phyloP scores from a whole-genome alignment of 768 basidiomycete genomes.

The Chalciporus piperatus region DNA sequence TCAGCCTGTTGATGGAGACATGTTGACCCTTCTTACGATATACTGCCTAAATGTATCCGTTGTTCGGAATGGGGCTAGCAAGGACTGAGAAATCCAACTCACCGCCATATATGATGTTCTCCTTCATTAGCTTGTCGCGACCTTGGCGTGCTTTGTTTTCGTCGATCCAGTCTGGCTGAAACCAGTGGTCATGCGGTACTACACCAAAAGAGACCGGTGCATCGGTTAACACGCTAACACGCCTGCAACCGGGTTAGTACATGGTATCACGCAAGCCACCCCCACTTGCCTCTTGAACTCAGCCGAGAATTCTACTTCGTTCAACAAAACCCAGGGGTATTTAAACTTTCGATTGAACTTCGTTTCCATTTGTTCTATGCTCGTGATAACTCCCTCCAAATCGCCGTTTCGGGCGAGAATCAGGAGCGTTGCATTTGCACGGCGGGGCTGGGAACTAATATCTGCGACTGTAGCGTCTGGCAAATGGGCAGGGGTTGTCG shows the following conservation, averaged over 20 bases:
- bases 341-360: constrained; percentile 55
- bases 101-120: constrained; percentile 52
- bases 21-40: constrained; percentile 35
- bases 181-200: constrained; percentile 63
- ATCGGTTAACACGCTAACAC: constrained; percentile 36
- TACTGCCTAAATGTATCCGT: constrained; percentile 34
- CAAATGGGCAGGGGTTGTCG: constrained; percentile 4
- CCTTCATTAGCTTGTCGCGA: constrained; percentile 48
- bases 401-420: constrained; percentile 53
- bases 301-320: constrained; percentile 55
- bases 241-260: constrained; percentile 27
- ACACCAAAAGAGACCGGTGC: constrained; percentile 51
- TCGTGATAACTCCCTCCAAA: constrained; percentile 41
- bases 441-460: constrained; percentile 4
- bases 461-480: background rate
- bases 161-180: constrained; percentile 72
- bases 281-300: constrained; percentile 47
- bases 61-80: background rate
- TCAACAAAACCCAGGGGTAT: constrained; percentile 66
- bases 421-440: constrained; percentile 60
- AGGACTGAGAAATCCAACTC: constrained; percentile 13
- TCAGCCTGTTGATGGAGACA: background rate
- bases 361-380: constrained; percentile 54
- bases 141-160: constrained; percentile 55
- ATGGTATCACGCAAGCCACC: background rate